These are phyloP conservation scores for Limonium bicolor DNA, from an alignment of 148 eudicot species.

Conservation along the genomic window DNA sequence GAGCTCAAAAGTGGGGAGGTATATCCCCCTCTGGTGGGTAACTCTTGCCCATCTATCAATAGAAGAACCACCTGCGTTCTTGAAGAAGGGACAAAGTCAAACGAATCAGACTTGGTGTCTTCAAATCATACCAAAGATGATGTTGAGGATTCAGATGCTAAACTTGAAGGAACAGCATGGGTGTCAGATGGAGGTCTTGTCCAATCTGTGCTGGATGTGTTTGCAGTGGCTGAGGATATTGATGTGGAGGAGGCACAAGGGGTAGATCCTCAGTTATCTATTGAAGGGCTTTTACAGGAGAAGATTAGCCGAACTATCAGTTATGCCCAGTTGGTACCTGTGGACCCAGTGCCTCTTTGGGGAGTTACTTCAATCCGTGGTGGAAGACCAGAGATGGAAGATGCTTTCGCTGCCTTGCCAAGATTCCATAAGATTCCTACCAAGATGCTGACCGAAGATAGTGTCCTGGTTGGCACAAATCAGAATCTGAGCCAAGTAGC, in stretches of 20 bases:
- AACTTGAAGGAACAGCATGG: conserved; percentile 13
- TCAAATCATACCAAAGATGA: conserved; percentile 11
- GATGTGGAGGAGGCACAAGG: conserved; percentile 16
- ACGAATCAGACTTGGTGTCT: conserved; percentile 5
- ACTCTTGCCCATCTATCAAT: conserved; percentile 9
- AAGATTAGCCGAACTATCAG: conserved; percentile 22
- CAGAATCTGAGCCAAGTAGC: conserved; percentile 16
- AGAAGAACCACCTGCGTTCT: conserved; percentile 15
- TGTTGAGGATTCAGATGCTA: conserved; percentile 10
- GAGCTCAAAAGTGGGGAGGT: conserved; percentile 15
- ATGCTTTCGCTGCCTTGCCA: conserved; percentile 27
- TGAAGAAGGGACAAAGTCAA: conserved; percentile 9
- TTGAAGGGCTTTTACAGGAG: conserved; percentile 17
- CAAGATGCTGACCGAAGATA: conserved; percentile 19
- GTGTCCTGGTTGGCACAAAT: conserved; percentile 15
- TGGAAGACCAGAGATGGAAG: conserved; percentile 46
- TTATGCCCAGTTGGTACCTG: conserved; percentile 10
- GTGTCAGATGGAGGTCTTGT: conserved; percentile 9
- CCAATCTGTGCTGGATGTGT: conserved; percentile 13
- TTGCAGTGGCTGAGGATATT: conserved; percentile 21
- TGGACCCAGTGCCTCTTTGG: conserved; percentile 38
- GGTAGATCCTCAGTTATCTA: conserved; percentile 12
- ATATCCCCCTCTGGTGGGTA: conserved; percentile 10
- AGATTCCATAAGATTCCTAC: conserved; percentile 27
- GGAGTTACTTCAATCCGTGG: conserved; percentile 33